phyloP scores from a whole-genome alignment of 169 alveolate species.

The Cryptosporidium baileyi region DNA sequence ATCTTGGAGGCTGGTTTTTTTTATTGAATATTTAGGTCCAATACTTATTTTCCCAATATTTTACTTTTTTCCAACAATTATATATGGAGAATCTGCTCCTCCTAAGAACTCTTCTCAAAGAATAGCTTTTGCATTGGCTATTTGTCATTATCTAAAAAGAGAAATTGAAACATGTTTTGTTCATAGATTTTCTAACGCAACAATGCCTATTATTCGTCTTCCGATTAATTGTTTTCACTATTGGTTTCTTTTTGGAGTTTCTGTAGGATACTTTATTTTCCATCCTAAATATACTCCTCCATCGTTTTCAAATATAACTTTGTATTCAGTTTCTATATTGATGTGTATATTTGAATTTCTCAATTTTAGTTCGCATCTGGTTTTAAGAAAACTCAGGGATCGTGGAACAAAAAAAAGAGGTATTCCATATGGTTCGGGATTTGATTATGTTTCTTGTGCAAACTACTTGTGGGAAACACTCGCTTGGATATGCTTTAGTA shows the following conservation, averaged over 20 bases:
- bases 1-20: constrained; percentile 95
- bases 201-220: constrained; percentile 95
- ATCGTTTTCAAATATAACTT: constrained; percentile 68
- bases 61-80: constrained; percentile 83
- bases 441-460: constrained; percentile 94
- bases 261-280: constrained; percentile 91
- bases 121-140: constrained; percentile 85
- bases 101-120: constrained; percentile 72
- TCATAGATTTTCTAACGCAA: constrained; percentile 94
- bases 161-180: constrained; percentile 96
- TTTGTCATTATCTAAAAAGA: constrained; percentile 94
- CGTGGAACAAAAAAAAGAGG: constrained; percentile 92
- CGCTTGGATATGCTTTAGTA: constrained; percentile 91
- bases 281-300: constrained; percentile 91
- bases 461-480: constrained; percentile 96
- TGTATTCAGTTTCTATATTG: constrained; percentile 73
- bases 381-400: constrained; percentile 91
- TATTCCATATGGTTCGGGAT: constrained; percentile 95
- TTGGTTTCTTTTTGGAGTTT: constrained; percentile 92
- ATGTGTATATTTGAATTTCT: constrained; percentile 88
- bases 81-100: constrained; percentile 78
- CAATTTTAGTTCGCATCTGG: constrained; percentile 92
- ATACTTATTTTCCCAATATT: constrained; percentile 90
- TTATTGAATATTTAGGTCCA: constrained; percentile 97
- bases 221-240: constrained; percentile 95